A percentile compares a stretch with the other conserved stretches of the same genome.
phyloP scores from a whole-genome alignment of 495 filamentous ascomycete species.

The Penicillium soppii region DNA sequence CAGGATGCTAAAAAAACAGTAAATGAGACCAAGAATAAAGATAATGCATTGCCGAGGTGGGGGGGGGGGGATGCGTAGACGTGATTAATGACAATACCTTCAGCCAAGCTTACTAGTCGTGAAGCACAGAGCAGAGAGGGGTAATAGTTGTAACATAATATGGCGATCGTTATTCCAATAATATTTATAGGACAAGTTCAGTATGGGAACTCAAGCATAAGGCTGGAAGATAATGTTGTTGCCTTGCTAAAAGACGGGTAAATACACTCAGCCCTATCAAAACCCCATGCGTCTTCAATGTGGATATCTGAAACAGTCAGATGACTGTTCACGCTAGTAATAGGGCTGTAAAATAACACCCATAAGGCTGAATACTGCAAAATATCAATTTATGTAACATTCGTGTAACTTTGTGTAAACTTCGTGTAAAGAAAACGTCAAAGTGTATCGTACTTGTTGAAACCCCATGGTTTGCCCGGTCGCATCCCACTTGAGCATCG shows the following conservation, averaged over 20 bases:
- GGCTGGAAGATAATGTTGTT: background rate
- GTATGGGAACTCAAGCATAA: background rate
- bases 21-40: background rate
- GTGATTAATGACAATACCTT: conserved; percentile 1
- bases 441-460: background rate
- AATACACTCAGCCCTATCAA: conserved; percentile 17
- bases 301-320: background rate
- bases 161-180: background rate
- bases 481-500: background rate
- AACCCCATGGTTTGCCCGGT: background rate
- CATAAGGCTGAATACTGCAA: conserved; percentile 9
- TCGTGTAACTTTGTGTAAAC: too few species aligned
- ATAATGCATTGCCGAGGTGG: conserved; percentile 4
- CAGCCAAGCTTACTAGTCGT: background rate
- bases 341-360: conserved; percentile 12
- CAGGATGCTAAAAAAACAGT: background rate
- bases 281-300: background rate
- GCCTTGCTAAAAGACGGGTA: background rate
- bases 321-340: conserved; percentile 12
- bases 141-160: background rate
- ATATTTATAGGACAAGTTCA: background rate
- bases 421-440: too few species aligned
- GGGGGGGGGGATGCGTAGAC: background rate
- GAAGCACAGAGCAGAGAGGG: background rate
- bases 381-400: background rate